Conservation (phyloP, 2,329 filamentous ascomycete genomes). For the Chaetomiaceae sp. region DNA sequence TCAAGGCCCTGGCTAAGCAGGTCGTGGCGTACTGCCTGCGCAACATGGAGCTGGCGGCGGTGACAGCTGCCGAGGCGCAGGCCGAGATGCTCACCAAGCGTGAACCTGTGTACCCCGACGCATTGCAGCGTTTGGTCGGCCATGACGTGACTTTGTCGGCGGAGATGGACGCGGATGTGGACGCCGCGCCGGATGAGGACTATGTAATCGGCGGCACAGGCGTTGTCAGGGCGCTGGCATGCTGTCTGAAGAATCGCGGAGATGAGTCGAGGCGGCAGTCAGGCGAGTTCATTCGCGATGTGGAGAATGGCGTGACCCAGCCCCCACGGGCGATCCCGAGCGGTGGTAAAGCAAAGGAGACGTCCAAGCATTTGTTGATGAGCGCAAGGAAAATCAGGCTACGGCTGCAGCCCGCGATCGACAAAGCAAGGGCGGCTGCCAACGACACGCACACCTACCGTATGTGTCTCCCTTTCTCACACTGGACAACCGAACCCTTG, state of each 20-base stretch:
- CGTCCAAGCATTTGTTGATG: constrained; percentile 84
- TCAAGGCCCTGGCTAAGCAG: constrained; percentile 87
- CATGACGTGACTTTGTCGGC: constrained; percentile 51
- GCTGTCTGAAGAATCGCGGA: constrained; percentile 78
- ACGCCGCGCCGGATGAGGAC: constrained; percentile 78
- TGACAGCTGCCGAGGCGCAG: constrained; percentile 31
- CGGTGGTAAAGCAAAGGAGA: constrained; percentile 72
- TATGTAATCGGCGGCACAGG: constrained; percentile 95
- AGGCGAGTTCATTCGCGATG: constrained; percentile 49
- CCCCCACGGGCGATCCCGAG: constrained; percentile 35
- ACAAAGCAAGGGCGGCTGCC: constrained; percentile 63
- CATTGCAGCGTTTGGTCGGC: constrained; percentile 82
- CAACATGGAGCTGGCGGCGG: constrained; percentile 69
- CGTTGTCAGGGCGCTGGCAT: constrained; percentile 88
- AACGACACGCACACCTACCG: constrained; percentile 71
- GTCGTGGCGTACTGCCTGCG: constrained; percentile 91
- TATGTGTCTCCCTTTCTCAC: constrained; percentile 41
- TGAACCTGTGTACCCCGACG: constrained; percentile 62
- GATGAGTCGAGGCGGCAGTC: constrained; percentile 56
- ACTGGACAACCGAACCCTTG: background rate
- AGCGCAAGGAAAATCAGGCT: constrained; percentile 85
- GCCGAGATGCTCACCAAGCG: constrained; percentile 29
- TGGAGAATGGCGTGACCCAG: constrained; percentile 47
- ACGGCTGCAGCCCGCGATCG: constrained; percentile 77
- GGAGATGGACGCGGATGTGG: constrained; percentile 55